phyloP scores from a whole-genome alignment of 495 filamentous ascomycete genomes.

The Lindgomyces ingoldianus region DNA sequence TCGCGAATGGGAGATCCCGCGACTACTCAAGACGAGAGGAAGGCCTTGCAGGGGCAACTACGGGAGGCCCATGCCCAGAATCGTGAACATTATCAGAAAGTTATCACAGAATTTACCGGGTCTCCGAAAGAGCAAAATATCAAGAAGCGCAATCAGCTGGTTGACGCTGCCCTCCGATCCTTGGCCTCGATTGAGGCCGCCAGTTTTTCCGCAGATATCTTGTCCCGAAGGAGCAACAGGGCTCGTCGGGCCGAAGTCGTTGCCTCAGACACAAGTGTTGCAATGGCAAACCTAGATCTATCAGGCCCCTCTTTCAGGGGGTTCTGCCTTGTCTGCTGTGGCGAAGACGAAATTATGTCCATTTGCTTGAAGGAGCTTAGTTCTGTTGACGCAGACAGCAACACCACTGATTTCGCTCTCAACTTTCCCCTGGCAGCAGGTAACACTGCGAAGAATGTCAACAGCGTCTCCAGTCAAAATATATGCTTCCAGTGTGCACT shows the following conservation, averaged over 20 bases:
- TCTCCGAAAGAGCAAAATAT: conserved; percentile 23
- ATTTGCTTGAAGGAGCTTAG: conserved; percentile 44
- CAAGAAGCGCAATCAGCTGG: conserved; percentile 31
- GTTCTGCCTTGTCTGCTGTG: conserved; percentile 45
- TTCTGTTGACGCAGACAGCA: conserved; percentile 20
- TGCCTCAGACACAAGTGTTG: conserved; percentile 30
- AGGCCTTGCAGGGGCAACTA: conserved; percentile 13
- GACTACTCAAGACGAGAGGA: background rate
- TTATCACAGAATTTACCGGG: background rate
- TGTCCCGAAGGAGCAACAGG: conserved; percentile 41
- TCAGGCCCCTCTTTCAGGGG: conserved; percentile 36
- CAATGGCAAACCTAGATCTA: conserved; percentile 24
- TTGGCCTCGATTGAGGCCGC: conserved; percentile 35
- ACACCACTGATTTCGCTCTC: conserved; percentile 39
- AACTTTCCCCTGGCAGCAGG: conserved; percentile 33
- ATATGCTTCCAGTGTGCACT: conserved; percentile 33
- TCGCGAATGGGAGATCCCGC: conserved; percentile 5
- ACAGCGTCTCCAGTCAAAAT: conserved; percentile 28
- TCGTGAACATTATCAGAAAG: conserved; percentile 13
- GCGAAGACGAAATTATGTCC: conserved; percentile 42
- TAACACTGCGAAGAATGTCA: conserved; percentile 3
- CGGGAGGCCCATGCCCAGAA: conserved; percentile 25
- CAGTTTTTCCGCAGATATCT: conserved; percentile 36
- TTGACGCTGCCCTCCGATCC: conserved; percentile 37
- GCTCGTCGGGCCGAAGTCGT: conserved; percentile 39